A percentile compares a stretch with the other conserved stretches of the same genome.
Evolutionary conservation across 2,329 filamentous ascomycete genomes (phyloP).

Genomic region (Colletotrichum noveboracense): DNA sequence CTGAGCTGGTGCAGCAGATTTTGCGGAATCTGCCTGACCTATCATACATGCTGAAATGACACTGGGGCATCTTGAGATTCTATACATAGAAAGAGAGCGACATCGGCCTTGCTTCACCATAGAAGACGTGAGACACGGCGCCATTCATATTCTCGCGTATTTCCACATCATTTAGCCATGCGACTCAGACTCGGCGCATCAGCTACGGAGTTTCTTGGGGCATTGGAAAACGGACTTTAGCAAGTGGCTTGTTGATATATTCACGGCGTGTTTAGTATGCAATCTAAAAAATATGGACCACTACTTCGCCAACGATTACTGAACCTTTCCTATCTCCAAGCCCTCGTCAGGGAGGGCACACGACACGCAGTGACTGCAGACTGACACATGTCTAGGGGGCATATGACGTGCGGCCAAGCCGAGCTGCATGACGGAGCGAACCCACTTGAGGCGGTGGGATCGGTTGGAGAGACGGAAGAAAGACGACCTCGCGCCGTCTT

Average conservation of each 20-base stretch:
- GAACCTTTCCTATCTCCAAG: not conserved
- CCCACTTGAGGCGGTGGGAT: not conserved
- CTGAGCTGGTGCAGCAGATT: slow-evolving; percentile 37
- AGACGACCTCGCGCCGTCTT: not conserved
- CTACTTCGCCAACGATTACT: not conserved
- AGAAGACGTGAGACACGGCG: not conserved
- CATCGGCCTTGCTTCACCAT: not conserved
- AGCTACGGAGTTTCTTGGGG: slow-evolving; percentile 1
- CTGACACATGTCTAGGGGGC: not conserved
- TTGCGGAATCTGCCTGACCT: slow-evolving; percentile 46
- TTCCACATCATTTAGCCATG: not conserved
- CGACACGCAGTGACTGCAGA: not conserved
- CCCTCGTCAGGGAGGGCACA: not conserved
- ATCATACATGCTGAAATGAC: slow-evolving; percentile 50
- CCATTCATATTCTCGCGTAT: not conserved
- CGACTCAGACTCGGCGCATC: not conserved
- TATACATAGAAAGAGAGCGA: not conserved
- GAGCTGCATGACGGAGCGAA: not conserved
- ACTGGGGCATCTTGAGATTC: not conserved
- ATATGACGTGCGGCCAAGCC: slow-evolving; percentile 1
- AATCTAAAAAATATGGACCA: not conserved
- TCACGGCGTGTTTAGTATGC: not conserved
- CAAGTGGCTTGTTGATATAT: not conserved
- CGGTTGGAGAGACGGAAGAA: not conserved
- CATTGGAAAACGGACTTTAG: not conserved